Base-by-base conservation (phyloP, 1,139 yeast genomes). In the Hansenula lynferdii region DNA sequence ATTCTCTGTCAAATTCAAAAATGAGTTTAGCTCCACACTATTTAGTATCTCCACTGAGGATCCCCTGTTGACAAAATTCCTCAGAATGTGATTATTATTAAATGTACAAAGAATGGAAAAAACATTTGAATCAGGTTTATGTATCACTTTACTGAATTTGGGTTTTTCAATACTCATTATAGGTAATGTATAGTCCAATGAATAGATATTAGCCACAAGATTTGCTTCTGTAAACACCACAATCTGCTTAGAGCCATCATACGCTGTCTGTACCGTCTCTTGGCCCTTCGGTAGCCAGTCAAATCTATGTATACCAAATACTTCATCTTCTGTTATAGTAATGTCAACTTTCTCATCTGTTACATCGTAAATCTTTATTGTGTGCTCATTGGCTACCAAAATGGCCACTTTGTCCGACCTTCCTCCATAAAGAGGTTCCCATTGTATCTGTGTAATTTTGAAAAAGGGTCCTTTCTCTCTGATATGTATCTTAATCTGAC, bases 301-400 rank as follows among this genome's bases (percentile, higher is more conserved):
- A 9, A 50, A 43, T 5, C 25, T 38, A n/a, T 42, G 44, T 8
- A 50, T 40, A 0, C 50, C 52, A 34, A 47, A 45, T 6, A 43
- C 19, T 7, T 41, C 45, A 28, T 43, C 49, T 20, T 46, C 53
- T 14, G n/a, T 17, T 10, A 50, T 44, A 10, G 25, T 26, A 9
- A 47, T 42, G 25, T 42, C 40, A 15, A 47, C 40, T 3, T 33
- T 22, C 5, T 38, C 42, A 24, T 48, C 50, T 12, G 26, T 28
- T 6, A 41, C 39, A 28, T 48, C 50, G 18, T 37, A 39, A 4
- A 50, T 29, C 17, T 39, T 31, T 3, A 47, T 37, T 9, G 28
- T 9, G 8, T 18, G n/a, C 10, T 33, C 29, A 8, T 38, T 37
- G 7, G 31, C 39, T 6, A 48, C 9, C 18, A 48, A 31, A 1